Conservation (phyloP, 2,329 filamentous ascomycete species). For the Rhynchosporium secalis region DNA sequence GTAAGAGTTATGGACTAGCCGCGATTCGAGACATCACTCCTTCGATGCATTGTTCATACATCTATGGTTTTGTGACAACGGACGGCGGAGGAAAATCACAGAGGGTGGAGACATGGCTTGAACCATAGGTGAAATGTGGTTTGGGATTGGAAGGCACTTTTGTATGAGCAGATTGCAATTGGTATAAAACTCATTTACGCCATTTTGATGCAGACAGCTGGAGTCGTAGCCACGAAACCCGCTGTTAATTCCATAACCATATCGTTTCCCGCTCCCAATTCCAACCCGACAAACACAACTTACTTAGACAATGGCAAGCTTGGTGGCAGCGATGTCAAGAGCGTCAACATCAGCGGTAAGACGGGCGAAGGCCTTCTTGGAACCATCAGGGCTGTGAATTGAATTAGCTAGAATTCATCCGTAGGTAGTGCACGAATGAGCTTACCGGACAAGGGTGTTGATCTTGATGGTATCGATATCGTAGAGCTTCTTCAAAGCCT, state of each 20-base stretch:
- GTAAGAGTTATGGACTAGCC: constrained; percentile 4
- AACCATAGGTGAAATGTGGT: background rate
- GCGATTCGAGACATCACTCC: constrained; percentile 21
- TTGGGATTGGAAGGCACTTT: constrained; percentile 31
- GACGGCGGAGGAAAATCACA: background rate
- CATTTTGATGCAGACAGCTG: constrained; percentile 37
- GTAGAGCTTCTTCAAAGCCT: constrained; percentile 97
- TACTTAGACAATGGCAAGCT: constrained; percentile 92
- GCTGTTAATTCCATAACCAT: constrained; percentile 30
- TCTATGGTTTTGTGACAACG: background rate
- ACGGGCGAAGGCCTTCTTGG: constrained; percentile 98
- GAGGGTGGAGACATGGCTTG: background rate
- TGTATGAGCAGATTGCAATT: constrained; percentile 34
- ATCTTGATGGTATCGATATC: constrained; percentile 98
- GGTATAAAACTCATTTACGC: constrained; percentile 39
- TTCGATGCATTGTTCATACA: background rate
- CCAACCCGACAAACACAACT: constrained; percentile 45
- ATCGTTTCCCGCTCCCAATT: constrained; percentile 28
- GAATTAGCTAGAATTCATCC: constrained; percentile 24
- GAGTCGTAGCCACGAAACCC: constrained; percentile 32
- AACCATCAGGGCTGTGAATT: constrained; percentile 75
- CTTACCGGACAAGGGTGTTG: constrained; percentile 97
- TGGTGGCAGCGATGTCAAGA: constrained; percentile 98
- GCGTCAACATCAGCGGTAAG: constrained; percentile 96
- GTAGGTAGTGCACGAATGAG: constrained; percentile 20